These are phyloP conservation scores for Marasmius sp. DNA, from an alignment of 1,284 basidiomycete species.

Conservation along the genomic window DNA sequence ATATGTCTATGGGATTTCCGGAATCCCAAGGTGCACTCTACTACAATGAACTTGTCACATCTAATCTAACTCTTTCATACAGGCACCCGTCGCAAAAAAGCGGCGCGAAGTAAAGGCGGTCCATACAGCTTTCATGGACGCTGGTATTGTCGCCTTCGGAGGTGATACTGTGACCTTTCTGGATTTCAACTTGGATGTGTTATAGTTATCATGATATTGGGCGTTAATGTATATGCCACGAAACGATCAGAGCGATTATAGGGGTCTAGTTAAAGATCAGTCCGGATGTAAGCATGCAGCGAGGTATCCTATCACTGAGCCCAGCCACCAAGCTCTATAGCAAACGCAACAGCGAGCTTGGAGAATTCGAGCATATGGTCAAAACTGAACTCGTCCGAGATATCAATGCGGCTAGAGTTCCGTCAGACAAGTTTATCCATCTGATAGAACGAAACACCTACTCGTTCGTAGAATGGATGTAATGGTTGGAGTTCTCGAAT, in stretches of 20 bases:
- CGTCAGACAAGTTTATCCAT: slow-evolving; percentile 16
- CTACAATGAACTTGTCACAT: neutral
- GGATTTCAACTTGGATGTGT: slow-evolving; percentile 24
- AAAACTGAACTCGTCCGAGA: slow-evolving; percentile 86
- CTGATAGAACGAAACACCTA: slow-evolving; percentile 37
- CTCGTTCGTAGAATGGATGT: slow-evolving; percentile 85
- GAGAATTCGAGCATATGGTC: slow-evolving; percentile 84
- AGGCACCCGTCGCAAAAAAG: slow-evolving; percentile 16
- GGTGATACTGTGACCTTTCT: slow-evolving; percentile 40
- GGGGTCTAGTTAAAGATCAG: neutral
- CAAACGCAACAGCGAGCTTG: slow-evolving; percentile 85
- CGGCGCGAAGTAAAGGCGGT: slow-evolving; percentile 34
- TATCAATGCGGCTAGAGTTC: slow-evolving; percentile 67
- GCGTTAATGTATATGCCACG: too few relatives aligned
- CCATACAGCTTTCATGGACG: slow-evolving; percentile 41
- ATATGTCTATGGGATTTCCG: slow-evolving; percentile 53
- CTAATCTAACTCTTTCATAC: neutral
- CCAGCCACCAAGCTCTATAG: slow-evolving; percentile 74
- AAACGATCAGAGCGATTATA: neutral
- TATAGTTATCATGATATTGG: neutral
- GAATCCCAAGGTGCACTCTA: slow-evolving; percentile 38
- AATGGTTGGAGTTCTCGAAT: slow-evolving; percentile 75
- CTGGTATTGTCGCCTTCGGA: slow-evolving; percentile 42
- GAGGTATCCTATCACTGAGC: slow-evolving; percentile 14
- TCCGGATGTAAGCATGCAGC: neutral